These are phyloP conservation scores for Tylopilus rubrobrunneus DNA, from an alignment of 768 basidiomycete genomes.

Conservation along the genomic window DNA sequence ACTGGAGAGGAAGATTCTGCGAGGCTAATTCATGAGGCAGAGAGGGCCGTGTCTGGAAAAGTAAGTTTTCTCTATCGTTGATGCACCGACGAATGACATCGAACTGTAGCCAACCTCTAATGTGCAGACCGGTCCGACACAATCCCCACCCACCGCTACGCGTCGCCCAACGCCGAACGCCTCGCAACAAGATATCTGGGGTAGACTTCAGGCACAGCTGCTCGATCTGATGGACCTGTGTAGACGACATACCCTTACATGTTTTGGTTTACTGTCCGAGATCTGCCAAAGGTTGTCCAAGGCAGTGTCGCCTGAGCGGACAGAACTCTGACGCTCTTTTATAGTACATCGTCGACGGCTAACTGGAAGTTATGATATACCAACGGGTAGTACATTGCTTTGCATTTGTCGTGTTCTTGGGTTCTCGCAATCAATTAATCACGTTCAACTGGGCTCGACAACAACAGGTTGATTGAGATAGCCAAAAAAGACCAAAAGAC, in stretches of 20 bases:
- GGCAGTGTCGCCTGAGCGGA: slow-evolving; percentile 17
- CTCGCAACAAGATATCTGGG: slow-evolving; percentile 5
- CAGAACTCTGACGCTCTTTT: slow-evolving; percentile 23
- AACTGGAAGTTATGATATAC: background rate
- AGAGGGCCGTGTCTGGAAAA: slow-evolving; percentile 30
- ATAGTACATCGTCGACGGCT: background rate
- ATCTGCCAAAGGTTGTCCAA: slow-evolving; percentile 18
- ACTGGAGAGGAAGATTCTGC: slow-evolving; percentile 36
- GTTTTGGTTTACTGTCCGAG: slow-evolving; percentile 17
- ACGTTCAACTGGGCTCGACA: background rate
- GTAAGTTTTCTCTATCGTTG: slow-evolving; percentile 7
- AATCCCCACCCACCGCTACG: background rate
- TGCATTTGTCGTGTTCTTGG: background rate
- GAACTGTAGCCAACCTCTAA: slow-evolving; percentile 9
- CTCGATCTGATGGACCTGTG: slow-evolving; percentile 16
- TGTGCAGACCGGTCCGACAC: background rate
- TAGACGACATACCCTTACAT: slow-evolving; percentile 19
- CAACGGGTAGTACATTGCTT: background rate
- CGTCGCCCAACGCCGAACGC: background rate
- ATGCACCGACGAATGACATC: background rate
- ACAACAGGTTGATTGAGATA: background rate
- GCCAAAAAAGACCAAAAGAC: background rate
- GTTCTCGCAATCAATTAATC: background rate
- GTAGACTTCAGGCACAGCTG: slow-evolving; percentile 10
- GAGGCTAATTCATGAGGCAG: slow-evolving; percentile 43